Evolutionary conservation across 75 land plant species (phyloP), one percentile per base, ranked within the genome.

Genomic region (Picea sitchensis): DNA sequence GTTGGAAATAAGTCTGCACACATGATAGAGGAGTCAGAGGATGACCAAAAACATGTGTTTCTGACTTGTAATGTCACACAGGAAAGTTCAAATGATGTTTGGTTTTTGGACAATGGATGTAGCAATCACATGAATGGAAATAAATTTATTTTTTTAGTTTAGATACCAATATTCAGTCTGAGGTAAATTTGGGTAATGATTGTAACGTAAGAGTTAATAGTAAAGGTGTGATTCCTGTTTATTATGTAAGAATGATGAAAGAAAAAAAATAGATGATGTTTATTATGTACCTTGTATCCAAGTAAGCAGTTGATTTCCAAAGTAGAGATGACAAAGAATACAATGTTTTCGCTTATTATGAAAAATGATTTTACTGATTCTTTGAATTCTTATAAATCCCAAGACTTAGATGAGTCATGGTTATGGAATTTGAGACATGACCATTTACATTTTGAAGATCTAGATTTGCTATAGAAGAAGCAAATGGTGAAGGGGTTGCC

Each of bases 321-420:
- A 1, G 3, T 20, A 3, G 23, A 18, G 21, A 61, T 61, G 62
- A 61, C 62, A 18, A 61, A 7, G 7, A 61, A 61, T 20, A 20
- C 0, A 3, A n/a, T 61, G 0, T 61, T n/a, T n/a, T 4, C 62
- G 0, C 4, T n/a, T 2, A n/a, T 5, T 4, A n/a, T n/a, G 23
- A 59, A 3, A 14, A 61, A 0, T 61, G 26, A 61, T 18, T 3
- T 20, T 0, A 20, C 23, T 4, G 0, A n/a, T 0, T 3, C 0
- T 3, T 18, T 4, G 20, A 20, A 3, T 13, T 0, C 5, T 2
- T 3, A 0, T 4, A 20, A 1, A 61, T 0, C 62, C 0, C 0
- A 5, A 0, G 3, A 0, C 0, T 2, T 36, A 0, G 0, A 36
- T 36, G 38, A 3, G 0, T 36, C 38, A 1, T 36, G 21, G 26